Evolutionary conservation across 108 stramenopile genomes (phyloP), one percentile per base, ranked within the genome.

Genomic region (Skeletonema costatum): DNA sequence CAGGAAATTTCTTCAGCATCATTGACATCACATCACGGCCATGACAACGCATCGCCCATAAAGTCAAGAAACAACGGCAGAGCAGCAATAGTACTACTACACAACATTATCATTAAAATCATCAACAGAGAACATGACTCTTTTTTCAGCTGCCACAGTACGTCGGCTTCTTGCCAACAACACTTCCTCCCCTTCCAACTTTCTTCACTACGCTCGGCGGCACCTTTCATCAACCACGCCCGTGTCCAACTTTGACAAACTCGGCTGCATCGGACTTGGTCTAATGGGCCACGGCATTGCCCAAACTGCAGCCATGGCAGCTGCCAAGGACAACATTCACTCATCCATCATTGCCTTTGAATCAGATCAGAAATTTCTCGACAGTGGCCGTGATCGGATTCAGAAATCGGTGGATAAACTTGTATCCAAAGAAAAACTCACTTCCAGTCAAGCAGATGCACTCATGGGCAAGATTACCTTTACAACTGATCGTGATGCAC

Each of bases 201-300:
- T 64, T 1, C 32, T 64, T 12, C 63, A 7, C 33, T 29, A 38
- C 30, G 17, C 32, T 35, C 36, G 63, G 63, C 63, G 63, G 9
- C 63, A 36, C 19, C 38, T 64, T 11, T 64, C 63, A 35, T 64
- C 63, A 17, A 64, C 63, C 32, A 35, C 63, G 19, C 17, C 63
- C 63, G 63, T 21, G 0, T 35, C 35, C 63, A 64, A 64, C 63
- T 38, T 64, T 39, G 63, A 64, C 63, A 64, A 64, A 29, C 63
- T 64, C 5, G 63, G 63, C 1, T 35, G 33, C 32, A 64, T 64
- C 63, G 63, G 63, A 14, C 63, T 64, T 21, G 63, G 63, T 0
- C n/a, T 68, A 58, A 99, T 99, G 98, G 99, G 99, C 21, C 99
- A 99, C 74, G 99, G 99, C 8, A 97, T 99, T 51, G 89, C 87